phyloP scores from a whole-genome alignment of 306 rosid genomes.

The Castanea crenata region DNA sequence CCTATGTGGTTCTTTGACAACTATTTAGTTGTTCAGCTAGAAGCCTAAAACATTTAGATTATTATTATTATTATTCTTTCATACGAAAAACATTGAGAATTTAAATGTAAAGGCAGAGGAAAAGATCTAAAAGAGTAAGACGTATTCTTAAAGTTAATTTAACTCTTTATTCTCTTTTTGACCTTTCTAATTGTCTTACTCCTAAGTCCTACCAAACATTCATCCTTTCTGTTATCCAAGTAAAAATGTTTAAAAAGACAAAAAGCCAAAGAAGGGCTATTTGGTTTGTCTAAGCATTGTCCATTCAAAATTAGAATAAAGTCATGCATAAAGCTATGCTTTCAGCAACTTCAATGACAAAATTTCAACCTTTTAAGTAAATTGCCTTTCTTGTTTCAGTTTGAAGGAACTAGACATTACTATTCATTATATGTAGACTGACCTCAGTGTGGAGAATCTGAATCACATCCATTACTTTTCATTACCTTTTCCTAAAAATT shows the following conservation, averaged over 20 bases:
- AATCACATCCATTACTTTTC: background rate
- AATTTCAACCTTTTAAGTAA: background rate
- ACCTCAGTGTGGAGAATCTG: background rate
- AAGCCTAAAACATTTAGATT: background rate
- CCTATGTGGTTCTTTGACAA: background rate
- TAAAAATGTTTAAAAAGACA: background rate
- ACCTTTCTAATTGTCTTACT: constrained; percentile 26
- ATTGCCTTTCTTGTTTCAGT: background rate
- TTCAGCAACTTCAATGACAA: background rate
- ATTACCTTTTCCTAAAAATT: background rate
- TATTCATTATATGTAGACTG: background rate
- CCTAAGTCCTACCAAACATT: constrained; percentile 21
- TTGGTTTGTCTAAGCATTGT: background rate
- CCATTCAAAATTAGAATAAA: background rate
- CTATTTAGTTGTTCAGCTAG: background rate
- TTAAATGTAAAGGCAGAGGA: background rate
- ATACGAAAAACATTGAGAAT: background rate
- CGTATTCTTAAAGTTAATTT: background rate
- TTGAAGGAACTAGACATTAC: background rate
- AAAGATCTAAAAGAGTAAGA: background rate
- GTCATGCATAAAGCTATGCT: background rate
- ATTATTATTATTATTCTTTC: background rate
- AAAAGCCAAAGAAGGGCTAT: background rate
- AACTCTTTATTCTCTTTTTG: background rate
- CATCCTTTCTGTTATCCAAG: background rate